Evolutionary conservation across 352 stramenopile genomes (phyloP), one percentile per base, ranked within the genome.

Genomic region (Pythium aquatile): DNA sequence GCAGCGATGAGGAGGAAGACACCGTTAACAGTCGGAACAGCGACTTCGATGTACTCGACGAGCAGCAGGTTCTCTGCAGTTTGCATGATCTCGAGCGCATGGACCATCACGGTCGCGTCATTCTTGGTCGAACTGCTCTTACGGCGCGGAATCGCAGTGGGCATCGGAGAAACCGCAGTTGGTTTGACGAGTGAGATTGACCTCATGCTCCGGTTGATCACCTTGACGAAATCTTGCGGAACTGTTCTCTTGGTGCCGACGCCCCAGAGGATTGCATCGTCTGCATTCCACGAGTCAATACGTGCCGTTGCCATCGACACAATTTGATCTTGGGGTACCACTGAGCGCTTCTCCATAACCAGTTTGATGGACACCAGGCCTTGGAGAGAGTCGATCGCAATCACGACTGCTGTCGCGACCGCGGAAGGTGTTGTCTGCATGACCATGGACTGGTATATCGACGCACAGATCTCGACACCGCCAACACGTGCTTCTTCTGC

Each of bases 371-470:
- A 49, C 42, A 13, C 9, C 3, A 49, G 10, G 10, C 62, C 62
- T 47, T 69, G 62, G 1, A 61, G 26, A 6, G 62, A 7, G 39
- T 72, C 66, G 13, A 72, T 2, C 1, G 24, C 54, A 10, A 72
- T 72, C n/a, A 68, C 11, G 20, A 65, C 14, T 13, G 51, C 61
- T 2, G 60, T 62, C 1, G 55, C 55, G 13, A 49, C 5, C 14
- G 32, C 2, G 2, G 66, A 65, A 11, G 66, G 48, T 3, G 56
- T 62, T 32, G 10, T 62, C n/a, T 72, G 66, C 60, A 68, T 68
- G 47, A 72, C 49, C 55, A 49, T 46, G 16, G 46, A 52, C 51
- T 72, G 66, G 56, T 72, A 72, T 20, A 72, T 65, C 4, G 56
- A 30, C 6, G 48, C 60, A 3, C 35, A 44, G 20, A 72, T 68